phyloP scores from a whole-genome alignment of 1,139 yeast species.

The Hyphopichia pseudoburtonii region DNA sequence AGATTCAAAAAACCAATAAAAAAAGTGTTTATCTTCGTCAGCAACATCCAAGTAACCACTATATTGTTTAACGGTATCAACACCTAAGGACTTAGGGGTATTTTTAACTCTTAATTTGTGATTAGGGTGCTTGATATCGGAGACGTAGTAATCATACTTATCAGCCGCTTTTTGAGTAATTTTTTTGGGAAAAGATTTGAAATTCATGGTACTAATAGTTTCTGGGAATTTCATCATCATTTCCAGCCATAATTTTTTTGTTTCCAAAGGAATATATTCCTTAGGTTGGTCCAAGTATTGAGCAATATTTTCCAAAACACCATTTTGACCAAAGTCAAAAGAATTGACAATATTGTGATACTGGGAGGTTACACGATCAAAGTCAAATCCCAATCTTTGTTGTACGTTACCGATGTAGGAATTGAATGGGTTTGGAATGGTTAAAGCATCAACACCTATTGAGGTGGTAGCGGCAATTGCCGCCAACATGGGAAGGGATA shows the following conservation, averaged over 20 bases:
- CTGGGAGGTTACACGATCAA: slow-evolving; percentile 13
- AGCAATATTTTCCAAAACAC: slow-evolving; percentile 31
- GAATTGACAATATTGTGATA: slow-evolving; percentile 17
- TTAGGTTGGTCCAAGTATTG: slow-evolving; percentile 46
- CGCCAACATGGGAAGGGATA: slow-evolving; percentile 20
- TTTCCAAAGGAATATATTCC: slow-evolving; percentile 46
- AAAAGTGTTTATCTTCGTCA: slow-evolving; percentile 76
- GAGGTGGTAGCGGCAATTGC: slow-evolving; percentile 22
- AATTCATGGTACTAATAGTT: slow-evolving; percentile 46
- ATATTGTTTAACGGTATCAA: slow-evolving; percentile 78
- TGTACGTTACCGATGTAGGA: slow-evolving; percentile 21
- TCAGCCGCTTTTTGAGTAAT: slow-evolving; percentile 29
- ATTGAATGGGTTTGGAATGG: slow-evolving; percentile 28
- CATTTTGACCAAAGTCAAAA: slow-evolving; percentile 19
- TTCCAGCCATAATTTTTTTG: slow-evolving; percentile 58
- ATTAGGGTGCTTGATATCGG: slow-evolving; percentile 45
- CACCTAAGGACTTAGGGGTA: slow-evolving; percentile 60
- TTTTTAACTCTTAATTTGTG: slow-evolving; percentile 64
- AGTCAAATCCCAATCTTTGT: slow-evolving; percentile 22
- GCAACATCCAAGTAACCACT: slow-evolving; percentile 86
- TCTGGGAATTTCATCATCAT: slow-evolving; percentile 59
- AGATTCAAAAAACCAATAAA: slow-evolving; percentile 46
- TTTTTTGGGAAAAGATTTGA: slow-evolving; percentile 52
- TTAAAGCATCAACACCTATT: slow-evolving; percentile 28
- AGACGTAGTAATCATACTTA: slow-evolving; percentile 58